Conservation (phyloP, 2,329 filamentous ascomycete genomes). For the Teratosphaeria epicoccoides region DNA sequence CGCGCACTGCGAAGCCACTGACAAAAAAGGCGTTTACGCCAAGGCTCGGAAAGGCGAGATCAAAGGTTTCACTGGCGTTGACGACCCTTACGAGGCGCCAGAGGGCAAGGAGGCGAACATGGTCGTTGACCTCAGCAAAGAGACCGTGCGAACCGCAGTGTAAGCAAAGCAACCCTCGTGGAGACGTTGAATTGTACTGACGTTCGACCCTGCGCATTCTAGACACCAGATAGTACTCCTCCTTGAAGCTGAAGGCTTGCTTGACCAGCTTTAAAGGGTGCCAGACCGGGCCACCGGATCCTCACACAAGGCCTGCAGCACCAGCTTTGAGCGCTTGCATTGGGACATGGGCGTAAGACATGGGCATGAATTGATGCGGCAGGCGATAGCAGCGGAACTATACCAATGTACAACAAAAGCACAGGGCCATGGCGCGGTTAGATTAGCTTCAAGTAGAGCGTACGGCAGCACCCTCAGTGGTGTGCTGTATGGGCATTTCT, state of each 20-base stretch:
- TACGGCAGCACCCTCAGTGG: neutral
- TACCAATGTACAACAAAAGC: neutral
- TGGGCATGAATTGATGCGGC: no score
- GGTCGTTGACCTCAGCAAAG: conserved; percentile 73
- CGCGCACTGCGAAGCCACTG: conserved; percentile 88
- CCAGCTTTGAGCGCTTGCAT: neutral
- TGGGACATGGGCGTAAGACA: no score
- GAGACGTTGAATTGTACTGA: neutral
- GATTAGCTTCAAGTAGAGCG: neutral
- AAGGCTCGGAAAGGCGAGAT: conserved; percentile 80
- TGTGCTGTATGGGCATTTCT: neutral
- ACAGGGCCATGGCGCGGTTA: neutral
- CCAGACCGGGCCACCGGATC: no score
- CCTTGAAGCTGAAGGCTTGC: conserved; percentile 76
- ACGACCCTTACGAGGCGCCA: conserved; percentile 89
- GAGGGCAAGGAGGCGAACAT: conserved; percentile 73
- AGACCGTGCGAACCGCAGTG: conserved; percentile 81
- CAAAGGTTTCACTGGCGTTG: conserved; percentile 95
- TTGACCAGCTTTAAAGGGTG: conserved; percentile 54
- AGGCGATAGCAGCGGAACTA: neutral
- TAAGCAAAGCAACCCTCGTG: neutral
- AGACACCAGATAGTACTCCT: conserved; percentile 84
- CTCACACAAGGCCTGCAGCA: neutral
- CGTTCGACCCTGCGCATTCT: neutral
- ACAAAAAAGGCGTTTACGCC: conserved; percentile 82